A percentile compares a stretch with the other conserved stretches of the same genome.
These are phyloP conservation scores for Trichoderma citrinoviride DNA, from an alignment of 2,329 filamentous ascomycete species.

Conservation along the genomic window DNA sequence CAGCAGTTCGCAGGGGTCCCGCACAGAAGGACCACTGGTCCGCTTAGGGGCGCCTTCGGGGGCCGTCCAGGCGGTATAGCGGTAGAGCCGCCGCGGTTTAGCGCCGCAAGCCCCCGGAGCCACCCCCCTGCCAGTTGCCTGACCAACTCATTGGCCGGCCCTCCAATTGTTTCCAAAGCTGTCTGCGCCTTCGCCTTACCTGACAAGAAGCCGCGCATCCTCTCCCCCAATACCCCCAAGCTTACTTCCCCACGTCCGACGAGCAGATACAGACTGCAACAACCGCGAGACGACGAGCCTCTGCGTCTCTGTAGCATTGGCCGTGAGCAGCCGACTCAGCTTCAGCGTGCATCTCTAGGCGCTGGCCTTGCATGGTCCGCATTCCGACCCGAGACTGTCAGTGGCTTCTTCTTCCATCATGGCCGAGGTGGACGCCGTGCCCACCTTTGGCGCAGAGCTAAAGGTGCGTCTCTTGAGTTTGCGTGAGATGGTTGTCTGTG, in stretches of 20 bases:
- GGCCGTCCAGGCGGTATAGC: background rate
- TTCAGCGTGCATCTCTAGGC: background rate
- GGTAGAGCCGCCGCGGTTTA: background rate
- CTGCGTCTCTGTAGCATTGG: slow-evolving; percentile 1
- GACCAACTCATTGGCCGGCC: slow-evolving; percentile 3
- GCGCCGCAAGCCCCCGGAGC: slow-evolving; percentile 6
- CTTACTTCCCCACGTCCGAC: slow-evolving; percentile 14
- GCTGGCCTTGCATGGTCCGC: slow-evolving; percentile 18
- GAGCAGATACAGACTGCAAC: background rate
- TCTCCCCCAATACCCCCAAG: slow-evolving; percentile 7
- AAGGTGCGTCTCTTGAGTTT: slow-evolving; percentile 60
- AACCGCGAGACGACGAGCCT: background rate
- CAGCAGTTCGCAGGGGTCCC: slow-evolving; percentile 8
- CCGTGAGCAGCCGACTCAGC: background rate
- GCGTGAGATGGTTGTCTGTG: background rate
- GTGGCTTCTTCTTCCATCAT: slow-evolving; percentile 45
- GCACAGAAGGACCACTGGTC: background rate
- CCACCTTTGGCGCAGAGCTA: slow-evolving; percentile 88
- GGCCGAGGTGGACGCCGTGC: slow-evolving; percentile 78
- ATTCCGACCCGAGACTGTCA: background rate
- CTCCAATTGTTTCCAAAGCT: background rate
- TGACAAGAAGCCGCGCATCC: slow-evolving; percentile 20
- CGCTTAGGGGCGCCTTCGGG: background rate
- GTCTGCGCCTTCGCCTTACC: slow-evolving; percentile 19
- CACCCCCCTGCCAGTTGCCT: slow-evolving; percentile 8